These are phyloP conservation scores for Cornus kousa DNA, from an alignment of 148 eudicot genomes.

Conservation along the genomic window DNA sequence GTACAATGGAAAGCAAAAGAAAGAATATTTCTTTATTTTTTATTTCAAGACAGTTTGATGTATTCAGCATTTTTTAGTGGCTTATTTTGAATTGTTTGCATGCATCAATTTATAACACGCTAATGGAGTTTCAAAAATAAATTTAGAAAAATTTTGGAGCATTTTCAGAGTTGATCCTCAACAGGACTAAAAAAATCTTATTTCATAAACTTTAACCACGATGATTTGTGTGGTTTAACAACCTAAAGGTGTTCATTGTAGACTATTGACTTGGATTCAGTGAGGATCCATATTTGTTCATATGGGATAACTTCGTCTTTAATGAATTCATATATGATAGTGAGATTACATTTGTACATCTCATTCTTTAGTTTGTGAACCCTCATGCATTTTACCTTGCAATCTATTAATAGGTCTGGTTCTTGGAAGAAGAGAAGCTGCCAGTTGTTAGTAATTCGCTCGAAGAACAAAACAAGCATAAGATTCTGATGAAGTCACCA, in stretches of 20 bases:
- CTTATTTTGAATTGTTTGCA: neutral
- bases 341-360: too few relatives aligned
- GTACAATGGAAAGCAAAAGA: too few relatives aligned
- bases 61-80: neutral
- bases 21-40: too few relatives aligned
- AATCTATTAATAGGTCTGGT: conserved; percentile 60
- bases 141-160: neutral
- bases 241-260: too few relatives aligned
- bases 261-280: neutral
- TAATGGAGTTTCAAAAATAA: neutral
- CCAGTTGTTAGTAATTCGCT: conserved; percentile 65
- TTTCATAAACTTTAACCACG: too few relatives aligned
- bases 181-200: too few relatives aligned
- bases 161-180: too few relatives aligned
- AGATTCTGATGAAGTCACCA: conserved; percentile 86
- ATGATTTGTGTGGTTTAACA: too few relatives aligned
- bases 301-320: neutral
- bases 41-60: neutral
- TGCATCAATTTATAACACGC: neutral
- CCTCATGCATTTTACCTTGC: conserved; percentile 5
- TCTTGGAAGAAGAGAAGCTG: conserved; percentile 83
- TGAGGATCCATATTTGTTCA: neutral
- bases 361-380: neutral
- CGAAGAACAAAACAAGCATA: conserved; percentile 52
- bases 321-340: neutral